Evolutionary conservation across 1,284 basidiomycete genomes (phyloP).

Genomic region (Puccinia novopanici): DNA sequence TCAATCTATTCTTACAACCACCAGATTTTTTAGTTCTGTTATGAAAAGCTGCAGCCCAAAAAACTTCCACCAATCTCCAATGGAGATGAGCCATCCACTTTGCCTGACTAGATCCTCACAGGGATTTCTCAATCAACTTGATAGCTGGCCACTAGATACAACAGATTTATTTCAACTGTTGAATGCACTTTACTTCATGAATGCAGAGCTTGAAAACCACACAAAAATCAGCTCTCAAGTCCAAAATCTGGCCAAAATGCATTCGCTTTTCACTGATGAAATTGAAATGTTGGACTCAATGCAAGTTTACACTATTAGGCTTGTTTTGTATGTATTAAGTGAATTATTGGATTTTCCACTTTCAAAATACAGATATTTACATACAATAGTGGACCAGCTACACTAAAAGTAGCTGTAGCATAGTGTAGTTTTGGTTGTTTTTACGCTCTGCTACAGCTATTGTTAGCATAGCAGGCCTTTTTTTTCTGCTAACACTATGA

Average conservation of each 20-base stretch:
- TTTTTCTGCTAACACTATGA: too few species aligned
- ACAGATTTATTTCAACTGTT: slow-evolving; percentile 1
- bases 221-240: slow-evolving; percentile 11
- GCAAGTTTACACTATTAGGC: background rate
- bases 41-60: background rate
- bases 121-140: background rate
- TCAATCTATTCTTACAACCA: background rate
- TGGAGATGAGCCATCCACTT: background rate
- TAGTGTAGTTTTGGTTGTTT: too few species aligned
- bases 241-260: background rate
- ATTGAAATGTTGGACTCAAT: background rate
- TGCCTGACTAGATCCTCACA: background rate
- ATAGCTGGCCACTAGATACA: background rate
- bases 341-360: background rate
- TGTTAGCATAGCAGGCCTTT: too few species aligned
- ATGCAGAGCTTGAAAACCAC: background rate
- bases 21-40: background rate
- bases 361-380: background rate
- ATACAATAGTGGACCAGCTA: too few species aligned
- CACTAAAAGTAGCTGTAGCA: too few species aligned
- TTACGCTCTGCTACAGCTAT: too few species aligned
- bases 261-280: background rate
- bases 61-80: background rate
- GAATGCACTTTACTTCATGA: too few species aligned
- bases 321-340: background rate